These are phyloP conservation scores for Cucurbita moschata DNA, from an alignment of 306 rosid species.

Conservation along the genomic window DNA sequence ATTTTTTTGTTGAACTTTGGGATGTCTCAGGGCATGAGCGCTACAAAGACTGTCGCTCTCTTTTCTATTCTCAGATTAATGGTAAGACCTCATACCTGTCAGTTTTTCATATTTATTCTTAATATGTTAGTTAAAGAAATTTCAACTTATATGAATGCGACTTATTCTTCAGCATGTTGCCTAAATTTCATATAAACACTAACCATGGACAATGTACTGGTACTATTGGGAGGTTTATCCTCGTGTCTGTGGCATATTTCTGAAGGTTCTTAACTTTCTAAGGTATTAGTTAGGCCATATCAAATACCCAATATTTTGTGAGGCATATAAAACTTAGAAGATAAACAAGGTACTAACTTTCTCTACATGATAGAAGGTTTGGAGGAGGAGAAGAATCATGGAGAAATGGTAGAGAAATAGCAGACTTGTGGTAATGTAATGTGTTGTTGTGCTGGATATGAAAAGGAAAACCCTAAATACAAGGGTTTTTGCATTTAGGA, in stretches of 20 bases:
- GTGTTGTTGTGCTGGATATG: neutral
- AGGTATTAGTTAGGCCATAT: neutral
- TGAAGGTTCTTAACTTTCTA: neutral
- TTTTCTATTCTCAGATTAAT: slow-evolving; percentile 82
- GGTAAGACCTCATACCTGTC: slow-evolving; percentile 31
- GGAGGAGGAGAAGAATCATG: neutral
- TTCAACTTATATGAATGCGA: neutral
- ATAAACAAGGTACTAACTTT: neutral
- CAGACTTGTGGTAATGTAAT: neutral
- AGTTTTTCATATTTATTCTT: neutral
- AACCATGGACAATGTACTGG: neutral
- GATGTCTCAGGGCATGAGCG: slow-evolving; percentile 97
- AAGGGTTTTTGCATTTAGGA: neutral
- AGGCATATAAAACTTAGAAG: neutral
- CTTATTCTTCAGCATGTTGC: neutral
- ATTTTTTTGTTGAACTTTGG: slow-evolving; percentile 93
- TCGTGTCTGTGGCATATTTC: neutral
- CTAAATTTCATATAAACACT: neutral
- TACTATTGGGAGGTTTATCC: neutral
- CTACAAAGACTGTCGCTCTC: slow-evolving; percentile 86
- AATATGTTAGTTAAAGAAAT: neutral
- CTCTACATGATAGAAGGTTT: neutral
- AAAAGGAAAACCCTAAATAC: neutral
- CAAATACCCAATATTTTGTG: neutral
- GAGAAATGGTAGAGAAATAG: neutral